These are phyloP conservation scores for Apiotrichum mycotoxinovorans DNA, from an alignment of 1,284 basidiomycete species.

Conservation along the genomic window DNA sequence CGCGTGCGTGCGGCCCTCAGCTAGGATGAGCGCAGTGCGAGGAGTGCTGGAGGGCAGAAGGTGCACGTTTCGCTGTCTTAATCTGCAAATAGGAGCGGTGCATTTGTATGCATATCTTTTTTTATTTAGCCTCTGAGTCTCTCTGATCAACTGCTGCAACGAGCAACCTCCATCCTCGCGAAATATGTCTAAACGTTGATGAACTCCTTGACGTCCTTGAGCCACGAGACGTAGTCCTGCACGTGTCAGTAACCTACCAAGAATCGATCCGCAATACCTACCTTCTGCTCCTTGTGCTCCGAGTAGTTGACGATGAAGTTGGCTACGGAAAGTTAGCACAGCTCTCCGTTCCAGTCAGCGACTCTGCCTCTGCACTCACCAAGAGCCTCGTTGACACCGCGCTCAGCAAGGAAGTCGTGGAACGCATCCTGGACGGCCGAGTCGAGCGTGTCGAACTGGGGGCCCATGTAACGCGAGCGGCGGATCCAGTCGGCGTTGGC, in stretches of 20 bases:
- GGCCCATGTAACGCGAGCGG: slow-evolving; percentile 85
- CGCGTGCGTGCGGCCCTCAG: too few relatives aligned
- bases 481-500: slow-evolving; percentile 92
- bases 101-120: slow-evolving; percentile 13
- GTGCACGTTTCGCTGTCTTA: not conserved
- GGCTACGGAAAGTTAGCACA: slow-evolving; percentile 49
- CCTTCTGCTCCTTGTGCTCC: slow-evolving; percentile 83
- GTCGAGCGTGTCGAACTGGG: slow-evolving; percentile 88
- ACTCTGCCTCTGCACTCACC: slow-evolving; percentile 46
- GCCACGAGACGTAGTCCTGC: slow-evolving; percentile 82
- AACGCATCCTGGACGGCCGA: slow-evolving; percentile 80
- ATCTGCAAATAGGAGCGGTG: slow-evolving; percentile 6
- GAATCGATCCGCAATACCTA: too few relatives aligned
- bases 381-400: slow-evolving; percentile 77
- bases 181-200: slow-evolving; percentile 56
- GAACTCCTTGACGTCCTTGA: slow-evolving; percentile 77
- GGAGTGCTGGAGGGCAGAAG: not conserved
- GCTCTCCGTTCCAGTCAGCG: too few relatives aligned
- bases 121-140: not conserved
- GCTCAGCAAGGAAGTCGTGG: slow-evolving; percentile 74
- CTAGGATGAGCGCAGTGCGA: not conserved
- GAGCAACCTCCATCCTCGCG: not conserved
- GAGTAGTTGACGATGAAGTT: slow-evolving; percentile 79
- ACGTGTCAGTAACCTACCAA: too few relatives aligned
- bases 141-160: not conserved